Conservation (phyloP, 2,329 filamentous ascomycete species). For the Colletotrichum sp. region DNA sequence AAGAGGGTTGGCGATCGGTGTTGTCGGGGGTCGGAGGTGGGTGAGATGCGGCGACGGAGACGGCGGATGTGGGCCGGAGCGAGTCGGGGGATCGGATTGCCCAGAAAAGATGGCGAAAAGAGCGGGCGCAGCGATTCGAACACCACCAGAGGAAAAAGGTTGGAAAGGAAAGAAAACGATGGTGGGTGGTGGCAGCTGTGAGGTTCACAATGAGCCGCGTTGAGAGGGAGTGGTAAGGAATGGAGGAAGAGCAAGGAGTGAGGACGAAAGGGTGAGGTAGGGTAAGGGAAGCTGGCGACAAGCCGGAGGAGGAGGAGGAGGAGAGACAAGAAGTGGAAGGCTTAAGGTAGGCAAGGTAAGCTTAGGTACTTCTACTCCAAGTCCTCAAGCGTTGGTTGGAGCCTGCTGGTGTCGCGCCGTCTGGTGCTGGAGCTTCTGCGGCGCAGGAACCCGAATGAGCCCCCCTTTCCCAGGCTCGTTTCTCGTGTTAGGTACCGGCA, state of each 20-base stretch:
- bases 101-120: background rate
- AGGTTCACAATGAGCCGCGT: background rate
- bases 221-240: background rate
- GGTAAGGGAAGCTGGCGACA: background rate
- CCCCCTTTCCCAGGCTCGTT: background rate
- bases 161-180: background rate
- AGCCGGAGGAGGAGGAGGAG: background rate
- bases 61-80: slow-evolving; percentile 7
- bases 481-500: background rate
- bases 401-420: background rate
- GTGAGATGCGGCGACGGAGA: slow-evolving; percentile 11
- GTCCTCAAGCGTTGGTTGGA: background rate
- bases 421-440: background rate
- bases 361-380: background rate
- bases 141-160: background rate
- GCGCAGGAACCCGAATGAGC: background rate
- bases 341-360: background rate
- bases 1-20: background rate
- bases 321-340: background rate
- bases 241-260: background rate
- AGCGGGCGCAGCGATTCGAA: background rate
- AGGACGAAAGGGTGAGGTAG: background rate
- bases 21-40: background rate
- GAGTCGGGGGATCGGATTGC: background rate
- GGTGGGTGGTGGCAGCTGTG: background rate